Base-by-base conservation (phyloP, 2,329 filamentous ascomycete species). In the Penicillium brevicompactum region DNA sequence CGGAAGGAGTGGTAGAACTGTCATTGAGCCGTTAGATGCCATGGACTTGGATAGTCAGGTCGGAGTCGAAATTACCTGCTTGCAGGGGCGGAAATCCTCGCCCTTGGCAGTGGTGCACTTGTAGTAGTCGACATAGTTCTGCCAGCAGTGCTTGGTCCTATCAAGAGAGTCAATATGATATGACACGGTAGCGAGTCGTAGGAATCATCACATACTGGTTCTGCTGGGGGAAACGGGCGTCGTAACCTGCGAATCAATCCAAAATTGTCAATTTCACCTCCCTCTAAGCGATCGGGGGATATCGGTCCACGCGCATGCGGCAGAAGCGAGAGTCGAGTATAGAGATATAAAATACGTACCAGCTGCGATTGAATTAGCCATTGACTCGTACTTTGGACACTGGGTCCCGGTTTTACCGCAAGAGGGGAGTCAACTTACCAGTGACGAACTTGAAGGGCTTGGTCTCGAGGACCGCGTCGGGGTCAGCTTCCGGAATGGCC, bases 361-460 rank as follows among this genome's bases (percentile, higher is more conserved):
- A 74, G 80, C 80, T 82, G 64, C 55, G 58, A 44, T 46, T 45
- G 58, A 51, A 69, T 81, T 74, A 80, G 78, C 74, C 70, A 69
- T 72, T 69, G 66, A 65, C 59, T 58, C 43, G 52, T 16, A 64
- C 61, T 63, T 66, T 55, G 58, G 62, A 65, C 68, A 58, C 68
- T 67, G 60, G 59, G 54, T 46, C 54, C 55, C 50, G 57, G 56
- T 58, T 56, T 49, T 53, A 53, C 56, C 57, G 61, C 64, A 62
- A 57, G 60, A 53, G 56, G 58, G 55, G 55, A 55, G 60, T 54
- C 57, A 65, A 68, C 91, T 79, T 86, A 96, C 92, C 93, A 82
- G 93, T 97, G 75, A 97, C 94, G 83, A 97, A 97, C 90, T 99
- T 99, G 89, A 99, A 99, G 80, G 95, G 95, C 88, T 97, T 99